A percentile compares a stretch with the other conserved stretches of the same genome.
phyloP scores from a whole-genome alignment of 306 rosid genomes.

The Betula pendula region DNA sequence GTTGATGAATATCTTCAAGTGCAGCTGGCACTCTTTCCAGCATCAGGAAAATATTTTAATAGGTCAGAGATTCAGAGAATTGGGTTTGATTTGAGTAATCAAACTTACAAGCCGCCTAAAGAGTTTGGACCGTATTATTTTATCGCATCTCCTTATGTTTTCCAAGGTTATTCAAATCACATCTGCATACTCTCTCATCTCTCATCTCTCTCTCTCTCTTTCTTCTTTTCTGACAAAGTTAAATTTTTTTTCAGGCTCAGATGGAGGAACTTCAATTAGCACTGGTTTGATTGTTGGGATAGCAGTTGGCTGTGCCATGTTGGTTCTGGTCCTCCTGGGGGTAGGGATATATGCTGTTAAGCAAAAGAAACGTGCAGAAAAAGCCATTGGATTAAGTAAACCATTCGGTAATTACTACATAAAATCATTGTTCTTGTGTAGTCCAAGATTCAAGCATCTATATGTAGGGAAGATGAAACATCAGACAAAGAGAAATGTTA shows the following conservation, averaged over 20 bases:
- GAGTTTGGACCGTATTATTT: conserved; percentile 81
- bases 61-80: conserved; percentile 74
- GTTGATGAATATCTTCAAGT: conserved; percentile 78
- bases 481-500: background rate
- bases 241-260: conserved; percentile 41
- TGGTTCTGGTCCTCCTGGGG: conserved; percentile 66
- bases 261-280: conserved; percentile 47
- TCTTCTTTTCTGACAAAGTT: conserved; percentile 26
- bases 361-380: conserved; percentile 95
- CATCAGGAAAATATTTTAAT: conserved; percentile 58
- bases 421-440: conserved; percentile 16
- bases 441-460: conserved; percentile 10
- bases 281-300: conserved; percentile 50
- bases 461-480: conserved; percentile 6
- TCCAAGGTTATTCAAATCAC: conserved; percentile 49
- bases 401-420: conserved; percentile 68
- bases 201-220: background rate
- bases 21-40: conserved; percentile 78
- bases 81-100: conserved; percentile 77
- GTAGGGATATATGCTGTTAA: conserved; percentile 64
- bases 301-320: conserved; percentile 51
- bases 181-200: background rate
- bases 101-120: conserved; percentile 80
- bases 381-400: conserved; percentile 77
- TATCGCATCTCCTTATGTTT: conserved; percentile 66